Base-by-base conservation (phyloP, 1,284 basidiomycete genomes). In the Ustilago cynodontis region DNA sequence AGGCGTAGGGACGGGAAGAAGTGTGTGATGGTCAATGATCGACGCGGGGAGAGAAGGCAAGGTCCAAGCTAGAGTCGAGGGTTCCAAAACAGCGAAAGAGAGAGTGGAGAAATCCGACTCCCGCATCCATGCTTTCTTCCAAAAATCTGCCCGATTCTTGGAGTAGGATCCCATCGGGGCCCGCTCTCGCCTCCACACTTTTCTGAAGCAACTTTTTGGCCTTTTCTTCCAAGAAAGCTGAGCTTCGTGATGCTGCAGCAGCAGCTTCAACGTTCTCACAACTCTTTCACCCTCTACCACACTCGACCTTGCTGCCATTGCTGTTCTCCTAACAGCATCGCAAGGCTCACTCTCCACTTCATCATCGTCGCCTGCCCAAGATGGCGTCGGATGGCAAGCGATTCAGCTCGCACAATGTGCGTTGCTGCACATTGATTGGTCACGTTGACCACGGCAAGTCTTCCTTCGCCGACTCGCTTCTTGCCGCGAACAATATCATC, bases 401-500 rank as follows among this genome's bases (percentile, higher is more conserved):
- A 28, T 83, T 82, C 71, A 71, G 73, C 53, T 81, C 78, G 62
- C 68, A 80, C 71, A 83, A 85, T 61, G 78, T 85, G 64, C 81
- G 84, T 22, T 83, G 82, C 74, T 83, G 80, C 62, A 86, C 84
- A 14, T 64, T 86, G 39, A 83, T 86, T 35, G 84, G 84, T 26
- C 84, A 86, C 71, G 83, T 86, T 37, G 84, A 86, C 72, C 84
- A 86, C 60, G 84, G 84, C 76, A 86, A 86, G 58, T 84, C 83
- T 52, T 84, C 95, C 0, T 92, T 97, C 75, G 96, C 97, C 89
- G 97, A 99, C 85, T 92, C 93, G 20, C 90, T 99, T 2, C 90
- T 99, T 18, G 96, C 96, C 2, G 94, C 96, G 31, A 99, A 99
- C 88, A 96, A 95, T 83, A 98, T 99, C 86, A 98, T 99, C 83